Base-by-base conservation (phyloP, 495 filamentous ascomycete genomes). In the Astrothelium macrocarpum region DNA sequence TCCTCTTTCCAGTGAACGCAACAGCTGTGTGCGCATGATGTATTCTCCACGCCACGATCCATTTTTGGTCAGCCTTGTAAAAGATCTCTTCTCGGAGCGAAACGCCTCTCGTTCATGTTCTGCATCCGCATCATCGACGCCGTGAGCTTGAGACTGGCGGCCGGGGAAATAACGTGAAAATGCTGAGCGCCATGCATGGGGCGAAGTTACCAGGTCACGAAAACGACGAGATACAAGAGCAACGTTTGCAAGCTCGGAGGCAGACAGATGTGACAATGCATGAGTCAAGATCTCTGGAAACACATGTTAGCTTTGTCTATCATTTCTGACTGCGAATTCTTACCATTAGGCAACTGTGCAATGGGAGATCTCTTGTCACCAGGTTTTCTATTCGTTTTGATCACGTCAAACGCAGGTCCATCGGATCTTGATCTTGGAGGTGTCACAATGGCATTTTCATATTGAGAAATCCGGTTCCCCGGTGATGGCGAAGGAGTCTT, bases 1-100 rank as follows among this genome's bases (percentile, higher is more conserved):
- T 76, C 91, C 92, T 60, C 90, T 83, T 34, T 78, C 80, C 61
- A 97, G 78, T 59, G 89, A 92, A 43, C 90, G 83, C 45, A 97
- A 78, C 64, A 96, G 79, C 53, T 87, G 83, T n/a, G 90, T 97
- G 28, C 92, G 81, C 32, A 94, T 73, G 45, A 96, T 87, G 71
- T 96, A 97, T 71, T 97, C 92, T 72, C 89, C 95, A 32, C 91
- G 84, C 92, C 92, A 97, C 1, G 91, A 91, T 23, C 89, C 87
- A 49, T 89, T 77, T 14, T 85, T 80, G 32, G 88, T 92, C 43
- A 97, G 79, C 60, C 90, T 81, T 9, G 90, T 82, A 68, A 97
- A 97, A 63, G 81, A 79, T 20, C 90, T 86, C 67, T 82, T 83
- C 68, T 92, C 87, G 7, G 81, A 80, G 49, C 83, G 80, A 28